Evolutionary conservation across 2,329 filamentous ascomycete species (phyloP).

Genomic region (Emydomyces testavorans): DNA sequence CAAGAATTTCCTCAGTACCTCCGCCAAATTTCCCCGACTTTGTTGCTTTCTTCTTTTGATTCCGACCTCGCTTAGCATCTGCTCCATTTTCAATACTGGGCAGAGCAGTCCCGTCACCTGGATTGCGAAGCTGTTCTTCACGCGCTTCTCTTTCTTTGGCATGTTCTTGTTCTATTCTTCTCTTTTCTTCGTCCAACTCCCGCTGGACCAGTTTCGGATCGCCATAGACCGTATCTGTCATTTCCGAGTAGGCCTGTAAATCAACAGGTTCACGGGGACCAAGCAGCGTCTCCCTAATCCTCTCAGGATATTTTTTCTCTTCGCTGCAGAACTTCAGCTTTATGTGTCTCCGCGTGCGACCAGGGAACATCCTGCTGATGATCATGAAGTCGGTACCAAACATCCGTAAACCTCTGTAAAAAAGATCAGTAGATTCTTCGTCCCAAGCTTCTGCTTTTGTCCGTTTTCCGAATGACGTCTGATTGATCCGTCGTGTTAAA

Average conservation of each 20-base stretch:
- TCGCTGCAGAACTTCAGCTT: constrained; percentile 54
- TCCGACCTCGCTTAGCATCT: constrained; percentile 14
- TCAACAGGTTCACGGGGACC: constrained; percentile 36
- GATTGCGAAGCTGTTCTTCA: constrained; percentile 34
- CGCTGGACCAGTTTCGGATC: constrained; percentile 32
- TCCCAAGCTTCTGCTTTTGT: constrained; percentile 47
- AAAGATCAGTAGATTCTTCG: constrained; percentile 47
- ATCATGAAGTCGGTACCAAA: constrained; percentile 57
- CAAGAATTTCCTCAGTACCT: constrained; percentile 33
- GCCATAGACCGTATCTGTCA: constrained; percentile 37
- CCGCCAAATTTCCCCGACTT: constrained; percentile 21
- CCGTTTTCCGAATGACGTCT: constrained; percentile 38
- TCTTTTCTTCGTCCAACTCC: constrained; percentile 37
- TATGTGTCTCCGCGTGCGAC: constrained; percentile 48
- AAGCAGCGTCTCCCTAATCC: constrained; percentile 43
- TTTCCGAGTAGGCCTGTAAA: constrained; percentile 35
- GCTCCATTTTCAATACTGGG: constrained; percentile 27
- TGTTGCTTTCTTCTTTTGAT: constrained; percentile 23
- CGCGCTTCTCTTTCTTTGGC: constrained; percentile 36
- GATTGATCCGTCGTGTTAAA: constrained; percentile 38
- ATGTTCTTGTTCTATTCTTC: constrained; percentile 37
- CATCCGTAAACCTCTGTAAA: constrained; percentile 51
- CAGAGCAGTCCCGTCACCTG: constrained; percentile 24
- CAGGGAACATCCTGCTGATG: constrained; percentile 51
- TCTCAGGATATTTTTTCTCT: constrained; percentile 44